Base-by-base conservation (phyloP, 2,329 filamentous ascomycete species). In the Dactylellina leptospora region DNA sequence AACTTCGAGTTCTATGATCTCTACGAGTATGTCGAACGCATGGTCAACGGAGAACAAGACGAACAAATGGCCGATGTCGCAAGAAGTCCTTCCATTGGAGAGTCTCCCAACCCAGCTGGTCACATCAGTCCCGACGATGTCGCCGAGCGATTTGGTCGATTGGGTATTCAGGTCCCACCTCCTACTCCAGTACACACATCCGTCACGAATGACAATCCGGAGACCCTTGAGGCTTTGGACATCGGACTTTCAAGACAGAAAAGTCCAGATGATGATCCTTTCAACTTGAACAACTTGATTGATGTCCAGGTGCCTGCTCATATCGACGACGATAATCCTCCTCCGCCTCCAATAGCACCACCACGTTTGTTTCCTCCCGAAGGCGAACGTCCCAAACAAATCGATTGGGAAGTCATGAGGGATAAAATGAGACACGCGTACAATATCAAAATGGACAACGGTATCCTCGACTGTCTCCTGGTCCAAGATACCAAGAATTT, bases 391-490 rank as follows among this genome's bases (percentile, higher is more conserved):
- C 28, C 18, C 1, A 38, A 36, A 4, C 64, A 71, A 13, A 44
- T 71, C 11, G 9, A 23, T 13, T 71, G 64, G 64, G 64, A 62
- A 9, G 22, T 42, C 5, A 23, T 71, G 25, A 33, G 36, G 22
- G 16, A 9, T 13, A 50, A 38, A n/a, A 59, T 71, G 66, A 53
- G 11, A 11, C 13, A 33, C 11, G 66, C 66, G 8, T 71, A 71
- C n/a, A 22, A 33, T 4, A 55, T 59, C 22, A n/a, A 38, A 44
- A 28, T 71, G 10, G 66, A 71, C 36, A 58, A 58, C 10, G 66
- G 58, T 1, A 10, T 63, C 4, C 58, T 71, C 25, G 66, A 63
- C 16, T 53, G 58, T 18, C 23, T 71, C 1, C 28, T 56, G 1
- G 16, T 54, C 6, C 66, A 71, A 28, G 23, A 71, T 10, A 6